Base-by-base conservation (phyloP, 2,329 filamentous ascomycete species). In the Penicillium fuscoglaucum region DNA sequence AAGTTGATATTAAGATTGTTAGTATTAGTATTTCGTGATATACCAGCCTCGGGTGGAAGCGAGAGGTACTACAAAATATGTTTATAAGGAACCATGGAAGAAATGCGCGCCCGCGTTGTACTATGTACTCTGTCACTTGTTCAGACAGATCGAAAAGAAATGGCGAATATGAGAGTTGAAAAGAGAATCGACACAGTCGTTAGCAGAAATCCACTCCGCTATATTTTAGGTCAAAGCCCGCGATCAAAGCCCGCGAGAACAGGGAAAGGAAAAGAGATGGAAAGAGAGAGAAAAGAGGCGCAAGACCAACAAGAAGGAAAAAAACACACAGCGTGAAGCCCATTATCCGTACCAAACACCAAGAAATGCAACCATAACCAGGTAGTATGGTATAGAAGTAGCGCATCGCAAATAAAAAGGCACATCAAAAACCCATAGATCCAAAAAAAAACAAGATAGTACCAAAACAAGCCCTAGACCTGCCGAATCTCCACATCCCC, bases 1-100 rank as follows among this genome's bases (percentile, higher is more conserved):
- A 96, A 74, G 92, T 96, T 70, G 95, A 99, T 73, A 93, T 99
- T 70, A 98, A 96, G 78, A 96, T 99, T 66, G 85, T 99, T 58
- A 97, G 90, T 72, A 96, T 99, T 37, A 61, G 52, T 39, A 58
- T 73, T 21, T 69, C 68, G 15, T 72, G 59, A 68, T 29, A 19
- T 12, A 35, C 29, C 48, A 15, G 13, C 31, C 29, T 15, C 1
- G 19, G 15, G 29, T 33, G 8, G 15, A 43, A 19, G 28, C 17
- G 9, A 37, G 29, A 29, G 24, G 50, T 35, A 28, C 29, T 37
- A 40, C 46, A 48, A 46, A 12, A 45, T 7, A 52, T 49, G 28
- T 49, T 4, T 54, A 43, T 47, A 53, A 41, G 29, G 17, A 41
- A 57, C 37, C 29, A 48, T 54, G 37, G 3, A 26, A 26, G 24